A percentile compares a stretch with the other conserved stretches of the same genome.
Conservation (phyloP, 2,329 filamentous ascomycete genomes). For the Colletotrichum acutatum region DNA sequence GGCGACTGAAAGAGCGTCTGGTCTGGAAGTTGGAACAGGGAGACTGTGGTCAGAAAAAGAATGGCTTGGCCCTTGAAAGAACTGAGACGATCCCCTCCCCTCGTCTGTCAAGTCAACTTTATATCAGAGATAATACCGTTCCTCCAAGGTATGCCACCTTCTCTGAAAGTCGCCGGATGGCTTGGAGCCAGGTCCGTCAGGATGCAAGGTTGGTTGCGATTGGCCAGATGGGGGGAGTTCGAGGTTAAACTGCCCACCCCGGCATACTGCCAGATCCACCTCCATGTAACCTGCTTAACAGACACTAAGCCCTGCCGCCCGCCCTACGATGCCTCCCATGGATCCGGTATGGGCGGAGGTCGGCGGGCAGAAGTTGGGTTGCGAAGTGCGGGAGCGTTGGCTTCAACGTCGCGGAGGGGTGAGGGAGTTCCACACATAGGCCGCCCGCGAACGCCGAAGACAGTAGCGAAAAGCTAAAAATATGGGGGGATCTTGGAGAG, state of each 20-base stretch:
- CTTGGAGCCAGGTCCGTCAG: neutral
- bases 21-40: neutral
- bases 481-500: slow-evolving; percentile 1
- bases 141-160: neutral
- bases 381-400: neutral
- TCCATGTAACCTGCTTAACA: slow-evolving; percentile 9
- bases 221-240: neutral
- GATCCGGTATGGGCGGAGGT: neutral
- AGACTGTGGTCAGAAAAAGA: slow-evolving; percentile 15
- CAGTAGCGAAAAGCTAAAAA: slow-evolving; percentile 19
- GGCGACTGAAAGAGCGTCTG: neutral
- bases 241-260: slow-evolving; percentile 8
- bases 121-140: neutral
- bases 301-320: slow-evolving; percentile 16
- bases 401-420: neutral
- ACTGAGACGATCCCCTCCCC: slow-evolving; percentile 9
- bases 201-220: neutral
- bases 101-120: slow-evolving; percentile 16
- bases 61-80: slow-evolving; percentile 1
- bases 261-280: neutral
- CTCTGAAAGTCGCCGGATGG: slow-evolving; percentile 6
- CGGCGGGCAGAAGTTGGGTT: neutral
- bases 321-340: neutral
- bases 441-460: neutral
- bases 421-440: neutral